Conservation (phyloP, 2,329 filamentous ascomycete species). For the Zalaria obscura region DNA sequence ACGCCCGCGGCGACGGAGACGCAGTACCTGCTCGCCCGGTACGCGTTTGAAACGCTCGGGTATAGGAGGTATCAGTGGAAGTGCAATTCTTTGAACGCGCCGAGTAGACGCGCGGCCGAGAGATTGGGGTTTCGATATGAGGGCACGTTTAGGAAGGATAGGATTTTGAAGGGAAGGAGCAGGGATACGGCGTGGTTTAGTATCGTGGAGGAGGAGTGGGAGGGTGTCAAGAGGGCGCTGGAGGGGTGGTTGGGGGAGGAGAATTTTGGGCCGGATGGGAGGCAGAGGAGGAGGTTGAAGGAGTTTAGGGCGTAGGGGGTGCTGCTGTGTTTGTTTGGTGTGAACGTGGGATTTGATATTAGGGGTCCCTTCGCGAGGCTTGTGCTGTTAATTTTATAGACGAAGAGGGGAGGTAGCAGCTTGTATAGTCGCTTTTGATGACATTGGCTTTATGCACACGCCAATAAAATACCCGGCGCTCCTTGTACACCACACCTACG, state of each 20-base stretch:
- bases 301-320: constrained; percentile 13
- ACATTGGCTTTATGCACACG: no score
- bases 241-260: constrained; percentile 38
- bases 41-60: constrained; percentile 39
- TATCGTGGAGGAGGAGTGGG: constrained; percentile 46
- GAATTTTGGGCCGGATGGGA: constrained; percentile 43
- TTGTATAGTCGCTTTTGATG: no score
- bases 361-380: no score
- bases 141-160: constrained; percentile 46
- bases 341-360: no score
- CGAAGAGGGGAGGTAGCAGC: no score
- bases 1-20: constrained; percentile 44
- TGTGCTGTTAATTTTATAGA: no score
- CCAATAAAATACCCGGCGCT: no score
- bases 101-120: constrained; percentile 38
- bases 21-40: constrained; percentile 39
- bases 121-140: constrained; percentile 46
- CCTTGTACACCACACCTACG: no score
- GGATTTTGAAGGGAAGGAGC: constrained; percentile 42
- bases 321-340: no score
- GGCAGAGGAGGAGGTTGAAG: constrained; percentile 34
- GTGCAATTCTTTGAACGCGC: constrained; percentile 42
- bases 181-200: constrained; percentile 49
- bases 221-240: constrained; percentile 27
- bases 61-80: constrained; percentile 52